Evolutionary conservation across 768 basidiomycete genomes (phyloP), one percentile per base, ranked within the genome.

Genomic region (Roridomyces roridus): DNA sequence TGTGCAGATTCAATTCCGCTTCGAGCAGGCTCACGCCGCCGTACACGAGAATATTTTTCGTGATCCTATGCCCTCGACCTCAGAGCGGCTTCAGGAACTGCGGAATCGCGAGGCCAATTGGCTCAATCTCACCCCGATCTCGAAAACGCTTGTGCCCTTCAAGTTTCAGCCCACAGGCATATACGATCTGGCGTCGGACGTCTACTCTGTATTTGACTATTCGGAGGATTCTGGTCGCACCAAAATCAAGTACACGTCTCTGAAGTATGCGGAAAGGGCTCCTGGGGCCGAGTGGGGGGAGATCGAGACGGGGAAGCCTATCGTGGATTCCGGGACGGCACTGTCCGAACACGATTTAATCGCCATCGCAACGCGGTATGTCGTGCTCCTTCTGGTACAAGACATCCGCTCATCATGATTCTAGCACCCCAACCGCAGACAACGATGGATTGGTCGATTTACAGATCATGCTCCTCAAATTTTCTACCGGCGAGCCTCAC

Each of bases 281-380:
- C 40, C 50, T 2, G 51, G 39, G 23, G 11, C 41, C 0, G 14
- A 54, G 9, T 57, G 60, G 55, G 51, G n/a, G 1, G 2, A 17
- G 0, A 28, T 57, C n/a, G 36, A 50, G 4, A 46, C 26, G 1
- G 55, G 55, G 26, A 53, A 31, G 29, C 39, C 54, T 3, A 43
- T 57, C 24, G 15, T 62, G 6, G 60, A 57, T 37, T 57, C 57
- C 20, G 55, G 55, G 28, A 49, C 42, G 14, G 29, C 55, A 4
- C 23, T 62, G 41, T 55, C 48, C 15, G 60, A 62, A 31, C 50
- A 57, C 29, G 55, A 62, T 40, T 51, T 62, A 4, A 62, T 62
- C 29, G 60, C 55, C 6, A 39, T 62, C 12, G 51, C 50, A 9
- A 62, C 54, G 11, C 55, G 42, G 53, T 55, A 26, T 6, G 56